Evolutionary conservation across 108 stramenopile genomes (phyloP), one percentile per base, ranked within the genome.

Genomic region (Mayamaea pseudoterrestris): DNA sequence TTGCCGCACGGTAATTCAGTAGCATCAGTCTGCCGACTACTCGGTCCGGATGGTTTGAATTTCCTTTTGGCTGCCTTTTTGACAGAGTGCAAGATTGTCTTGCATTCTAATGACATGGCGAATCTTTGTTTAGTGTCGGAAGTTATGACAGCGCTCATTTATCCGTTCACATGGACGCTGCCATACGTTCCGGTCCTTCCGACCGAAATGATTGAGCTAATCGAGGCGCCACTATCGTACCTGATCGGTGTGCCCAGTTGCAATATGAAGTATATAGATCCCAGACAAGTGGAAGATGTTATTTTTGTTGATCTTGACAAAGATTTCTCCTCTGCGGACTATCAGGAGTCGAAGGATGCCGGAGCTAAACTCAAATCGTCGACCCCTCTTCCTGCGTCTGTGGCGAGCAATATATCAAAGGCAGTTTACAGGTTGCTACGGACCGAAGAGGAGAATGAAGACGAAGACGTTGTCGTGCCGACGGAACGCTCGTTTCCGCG

Each of bases 111-210:
- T 25, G 77, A 90, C 44, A 60, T 83, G 28, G 78, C 88, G 20
- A 76, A 90, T 53, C 60, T 85, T 35, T 75, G 76, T 2, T 80
- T 90, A 78, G 88, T 85, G 5, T 80, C 83, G 39, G 88, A 90
- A 53, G 83, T 85, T 13, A 63, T 84, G 35, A 78, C 79, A 18
- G 83, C 88, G 7, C 42, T 90, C 0, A 78, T 74, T n/a, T 90
- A 85, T 44, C 88, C 88, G 1, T 90, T 90, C 55, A 50, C 41
- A 5, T 90, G 88, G 88, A 68, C 78, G 28, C 46, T 85, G n/a
- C 88, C 88, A 2, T 90, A 78, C 45, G 76, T 90, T 61, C 83
- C 83, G 8, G 75, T 90, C 14, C 67, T 90, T 8, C 88, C 88
- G 0, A 42, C 68, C 40, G 74, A 57, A 20, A 90, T 90, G 88